A percentile compares a stretch with the other conserved stretches of the same genome.
These are phyloP conservation scores for Fusarium xyrophilum DNA, from an alignment of 2,329 filamentous ascomycete species.

Conservation along the genomic window DNA sequence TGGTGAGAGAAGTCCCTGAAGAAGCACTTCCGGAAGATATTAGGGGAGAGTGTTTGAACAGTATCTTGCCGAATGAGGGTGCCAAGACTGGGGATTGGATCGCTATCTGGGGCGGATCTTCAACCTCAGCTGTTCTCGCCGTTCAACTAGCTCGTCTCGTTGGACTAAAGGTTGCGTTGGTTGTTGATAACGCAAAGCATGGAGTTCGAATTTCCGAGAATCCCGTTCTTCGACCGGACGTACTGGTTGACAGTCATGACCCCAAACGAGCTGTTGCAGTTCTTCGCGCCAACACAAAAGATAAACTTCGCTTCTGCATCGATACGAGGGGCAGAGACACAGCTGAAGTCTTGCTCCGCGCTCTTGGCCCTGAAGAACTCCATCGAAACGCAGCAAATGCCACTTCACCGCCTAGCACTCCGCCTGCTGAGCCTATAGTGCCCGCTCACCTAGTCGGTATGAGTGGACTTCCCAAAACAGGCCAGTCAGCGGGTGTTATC, in stretches of 20 bases:
- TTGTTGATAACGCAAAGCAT: constrained; percentile 72
- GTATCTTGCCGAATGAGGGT: constrained; percentile 59
- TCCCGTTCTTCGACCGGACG: constrained; percentile 57
- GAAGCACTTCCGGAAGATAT: constrained; percentile 66
- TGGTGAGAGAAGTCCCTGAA: constrained; percentile 56
- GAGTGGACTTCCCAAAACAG: constrained; percentile 69
- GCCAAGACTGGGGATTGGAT: constrained; percentile 71
- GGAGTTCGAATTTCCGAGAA: constrained; percentile 62
- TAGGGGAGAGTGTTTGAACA: constrained; percentile 65
- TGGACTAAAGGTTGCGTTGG: constrained; percentile 68
- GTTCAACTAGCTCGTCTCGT: constrained; percentile 72
- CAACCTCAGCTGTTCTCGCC: constrained; percentile 71
- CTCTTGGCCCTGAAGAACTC: constrained; percentile 52
- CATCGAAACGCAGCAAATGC: constrained; percentile 38
- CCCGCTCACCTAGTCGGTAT: constrained; percentile 69
- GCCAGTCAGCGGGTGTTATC: constrained; percentile 52
- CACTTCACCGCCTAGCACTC: constrained; percentile 50
- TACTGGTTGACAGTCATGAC: constrained; percentile 74
- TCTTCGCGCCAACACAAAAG: constrained; percentile 64
- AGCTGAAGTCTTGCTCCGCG: constrained; percentile 60
- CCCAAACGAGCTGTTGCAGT: constrained; percentile 70
- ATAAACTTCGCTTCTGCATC: constrained; percentile 69
- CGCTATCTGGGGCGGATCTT: constrained; percentile 77
- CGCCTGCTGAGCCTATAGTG: constrained; percentile 39
- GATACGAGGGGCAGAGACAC: constrained; percentile 73